Evolutionary conservation across 2,329 filamentous ascomycete genomes (phyloP).

Genomic region (Alternaria alternata): DNA sequence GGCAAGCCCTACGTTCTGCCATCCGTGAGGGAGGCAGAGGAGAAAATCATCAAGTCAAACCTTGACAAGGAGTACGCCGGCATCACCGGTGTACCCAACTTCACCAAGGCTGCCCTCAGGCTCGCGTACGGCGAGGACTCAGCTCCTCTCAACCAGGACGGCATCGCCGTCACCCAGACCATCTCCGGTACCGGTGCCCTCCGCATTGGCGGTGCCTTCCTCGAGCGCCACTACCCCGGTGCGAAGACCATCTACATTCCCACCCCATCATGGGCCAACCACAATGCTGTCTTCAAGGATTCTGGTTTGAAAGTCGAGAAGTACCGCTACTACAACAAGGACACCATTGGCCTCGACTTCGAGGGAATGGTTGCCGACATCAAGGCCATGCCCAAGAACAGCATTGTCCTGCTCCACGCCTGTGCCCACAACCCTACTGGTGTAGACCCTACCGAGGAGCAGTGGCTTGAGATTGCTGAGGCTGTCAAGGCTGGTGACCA

Average conservation of each 20-base stretch:
- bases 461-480: slow-evolving; percentile 91
- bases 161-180: slow-evolving; percentile 92
- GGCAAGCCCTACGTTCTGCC: slow-evolving; percentile 98
- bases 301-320: slow-evolving; percentile 89
- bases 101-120: slow-evolving; percentile 89
- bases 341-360: slow-evolving; percentile 97
- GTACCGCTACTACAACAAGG: slow-evolving; percentile 99
- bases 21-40: slow-evolving; percentile 87
- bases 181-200: slow-evolving; percentile 98
- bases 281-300: slow-evolving; percentile 95
- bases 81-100: slow-evolving; percentile 94
- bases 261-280: slow-evolving; percentile 96
- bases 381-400: slow-evolving; percentile 84
- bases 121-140: slow-evolving; percentile 90
- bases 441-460: slow-evolving; percentile 88
- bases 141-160: slow-evolving; percentile 73
- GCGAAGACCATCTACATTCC: slow-evolving; percentile 97
- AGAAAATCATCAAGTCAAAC: slow-evolving; percentile 78
- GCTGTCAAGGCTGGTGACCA: slow-evolving; percentile 86
- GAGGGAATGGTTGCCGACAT: slow-evolving; percentile 91
- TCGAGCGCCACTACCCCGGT: slow-evolving; percentile 88
- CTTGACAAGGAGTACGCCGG: slow-evolving; percentile 98
- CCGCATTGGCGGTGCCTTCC: slow-evolving; percentile 92
- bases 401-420: slow-evolving; percentile 92
- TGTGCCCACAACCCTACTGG: slow-evolving; percentile 98